phyloP scores from a whole-genome alignment of 345 rosid genomes.

The Syzygium aromaticum region DNA sequence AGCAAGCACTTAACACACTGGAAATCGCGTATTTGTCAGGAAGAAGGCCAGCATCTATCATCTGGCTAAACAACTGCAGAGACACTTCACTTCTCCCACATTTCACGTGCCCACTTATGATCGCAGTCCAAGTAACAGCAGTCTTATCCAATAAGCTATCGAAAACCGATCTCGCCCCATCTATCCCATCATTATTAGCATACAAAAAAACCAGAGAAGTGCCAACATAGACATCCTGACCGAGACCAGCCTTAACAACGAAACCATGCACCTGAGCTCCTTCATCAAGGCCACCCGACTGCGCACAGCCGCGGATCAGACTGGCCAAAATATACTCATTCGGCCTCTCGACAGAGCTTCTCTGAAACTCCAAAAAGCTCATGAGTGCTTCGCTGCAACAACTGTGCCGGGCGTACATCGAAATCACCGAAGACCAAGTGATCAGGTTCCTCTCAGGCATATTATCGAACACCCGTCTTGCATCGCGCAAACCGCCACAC shows the following conservation, averaged over 20 bases:
- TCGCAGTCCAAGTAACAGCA: slow-evolving; percentile 59
- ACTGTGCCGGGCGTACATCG: slow-evolving; percentile 43
- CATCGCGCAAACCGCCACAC: slow-evolving; percentile 14
- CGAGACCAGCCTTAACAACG: slow-evolving; percentile 46
- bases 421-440: slow-evolving; percentile 73
- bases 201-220: slow-evolving; percentile 54
- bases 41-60: slow-evolving; percentile 21
- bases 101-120: slow-evolving; percentile 52
- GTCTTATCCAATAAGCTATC: slow-evolving; percentile 42
- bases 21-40: slow-evolving; percentile 56
- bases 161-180: slow-evolving; percentile 52
- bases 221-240: slow-evolving; percentile 55
- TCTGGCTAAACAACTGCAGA: slow-evolving; percentile 33
- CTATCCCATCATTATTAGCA: slow-evolving; percentile 32
- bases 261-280: slow-evolving; percentile 52
- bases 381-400: slow-evolving; percentile 29
- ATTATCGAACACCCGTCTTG: slow-evolving; percentile 43
- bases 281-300: slow-evolving; percentile 9
- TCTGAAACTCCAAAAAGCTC: slow-evolving; percentile 36
- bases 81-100: slow-evolving; percentile 46
- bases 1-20: slow-evolving; percentile 53
- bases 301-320: slow-evolving; percentile 41
- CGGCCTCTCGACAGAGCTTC: slow-evolving; percentile 21
- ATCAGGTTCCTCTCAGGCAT: slow-evolving; percentile 50
- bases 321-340: slow-evolving; percentile 68